Evolutionary conservation across 176 grass and related monocot species (phyloP).

Genomic region (maize (Zea mays)): Zm-B73-REFERENCE-NAM-5.0 NC_050098.1:146732501-146733000

Average conservation of each 20-base stretch:
- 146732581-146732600: conserved; percentile 9
- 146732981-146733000: background rate
- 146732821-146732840: background rate
- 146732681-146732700: conserved; percentile 12
- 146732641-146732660: conserved; percentile 1
- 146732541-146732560: background rate
- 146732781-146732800: background rate
- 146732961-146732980: background rate
- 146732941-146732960: background rate
- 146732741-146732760: background rate
- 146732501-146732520: background rate
- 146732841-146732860: background rate
- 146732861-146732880: background rate
- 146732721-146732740: background rate
- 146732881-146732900: background rate
- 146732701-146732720: background rate
- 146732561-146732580: background rate
- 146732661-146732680: background rate
- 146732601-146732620: background rate
- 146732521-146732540: background rate
- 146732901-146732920: background rate
- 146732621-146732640: background rate
- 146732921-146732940: background rate
- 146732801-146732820: background rate
- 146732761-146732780: background rate